Percentiles rank a stretch among this genome's conserved stretches.
Evolutionary conservation across 2,329 filamentous ascomycete species (phyloP).

Genomic region (Fusarium staphyleae): DNA sequence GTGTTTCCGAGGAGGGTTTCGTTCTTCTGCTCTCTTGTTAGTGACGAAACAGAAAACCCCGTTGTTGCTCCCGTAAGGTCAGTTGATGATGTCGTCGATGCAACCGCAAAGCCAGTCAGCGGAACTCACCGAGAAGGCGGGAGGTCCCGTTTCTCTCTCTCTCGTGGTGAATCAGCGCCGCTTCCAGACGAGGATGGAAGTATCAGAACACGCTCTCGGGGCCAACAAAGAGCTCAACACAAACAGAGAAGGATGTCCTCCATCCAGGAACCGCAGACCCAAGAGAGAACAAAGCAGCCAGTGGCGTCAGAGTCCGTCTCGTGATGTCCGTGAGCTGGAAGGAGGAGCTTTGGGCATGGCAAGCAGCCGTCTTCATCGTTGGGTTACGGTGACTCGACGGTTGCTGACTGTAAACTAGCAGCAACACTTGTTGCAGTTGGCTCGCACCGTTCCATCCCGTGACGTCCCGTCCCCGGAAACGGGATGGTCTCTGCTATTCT

Average conservation of each 20-base stretch:
- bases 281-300: no score
- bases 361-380: neutral
- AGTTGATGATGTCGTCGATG: neutral
- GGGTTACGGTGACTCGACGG: no score
- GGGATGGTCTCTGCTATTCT: constrained; percentile 13
- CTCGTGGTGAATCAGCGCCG: neutral
- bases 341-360: neutral
- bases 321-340: constrained; percentile 18
- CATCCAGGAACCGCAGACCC: no score
- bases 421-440: neutral
- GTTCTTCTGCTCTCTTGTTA: no score
- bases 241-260: no score
- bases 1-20: no score
- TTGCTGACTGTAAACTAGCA: neutral
- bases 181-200: no score
- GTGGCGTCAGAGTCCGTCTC: constrained; percentile 16
- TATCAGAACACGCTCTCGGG: no score
- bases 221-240: no score
- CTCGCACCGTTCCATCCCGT: constrained; percentile 14
- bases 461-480: constrained; percentile 24
- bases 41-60: neutral
- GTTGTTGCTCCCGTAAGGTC: neutral
- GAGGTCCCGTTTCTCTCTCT: neutral
- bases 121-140: neutral
- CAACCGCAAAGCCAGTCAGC: neutral